Evolutionary conservation across 1,284 basidiomycete species (phyloP), one percentile per base, ranked within the genome.

Genomic region (Hemileia vastatrix): DNA sequence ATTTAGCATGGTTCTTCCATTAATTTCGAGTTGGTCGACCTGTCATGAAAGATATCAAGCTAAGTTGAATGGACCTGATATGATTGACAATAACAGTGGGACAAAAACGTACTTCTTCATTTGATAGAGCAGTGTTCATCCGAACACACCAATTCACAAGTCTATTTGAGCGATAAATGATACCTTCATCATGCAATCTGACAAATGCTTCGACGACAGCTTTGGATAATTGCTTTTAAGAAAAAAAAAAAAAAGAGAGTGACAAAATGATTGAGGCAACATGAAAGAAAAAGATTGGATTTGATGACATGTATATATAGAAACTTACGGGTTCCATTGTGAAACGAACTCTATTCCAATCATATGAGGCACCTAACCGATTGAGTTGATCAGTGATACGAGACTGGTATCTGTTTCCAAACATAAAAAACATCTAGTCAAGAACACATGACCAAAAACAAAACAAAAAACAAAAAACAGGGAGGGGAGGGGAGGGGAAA

Each of bases 111-210:
- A 86, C 87, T 82, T 98, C 95, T 60, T 98, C 82, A 77, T 96
- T 97, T 54, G 93, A 97, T 6, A 99, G 80, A 0, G 93, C 95
- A 6, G 95, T 99, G 77, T 96, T 96, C 66, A 99, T 79, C 74
- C 85, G 83, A 64, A 92, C 88, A 81, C 94, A 99, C 94, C 95
- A 98, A 77, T 98, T 97, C 68, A 98, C 94, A 55, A 99, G 83
- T 40, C 94, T 85, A 77, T 97, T 98, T 18, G 92, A 93, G 44
- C 95, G 88, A 78, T 98, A 99, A 64, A 99, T 78, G 71, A 92
- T 83, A 5, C 94, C 93, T 57, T 93, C 90, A 75, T 98, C 93
- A 73, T 93, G 87, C 47, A 99, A 78, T 47, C 83, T 82, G 77
- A 90, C 93, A 78, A 98, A 98, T 8, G 84, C 89, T 76, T 98